phyloP scores from a whole-genome alignment of 345 rosid genomes.

The Viola odorata region DNA sequence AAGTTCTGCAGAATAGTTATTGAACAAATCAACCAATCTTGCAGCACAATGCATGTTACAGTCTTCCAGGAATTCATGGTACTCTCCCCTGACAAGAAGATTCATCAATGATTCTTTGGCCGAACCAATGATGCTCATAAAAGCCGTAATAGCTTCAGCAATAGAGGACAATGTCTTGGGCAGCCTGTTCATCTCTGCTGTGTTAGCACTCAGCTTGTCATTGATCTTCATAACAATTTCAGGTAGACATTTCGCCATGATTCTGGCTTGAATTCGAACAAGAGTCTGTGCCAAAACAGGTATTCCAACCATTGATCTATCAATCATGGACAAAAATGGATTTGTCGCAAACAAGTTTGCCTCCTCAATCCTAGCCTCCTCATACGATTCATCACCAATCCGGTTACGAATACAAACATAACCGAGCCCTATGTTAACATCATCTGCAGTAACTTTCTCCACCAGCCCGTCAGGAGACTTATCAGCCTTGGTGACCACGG shows the following conservation, averaged over 20 bases:
- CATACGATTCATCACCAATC: slow-evolving; percentile 35
- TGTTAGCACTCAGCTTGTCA: slow-evolving; percentile 20
- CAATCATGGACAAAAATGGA: slow-evolving; percentile 23
- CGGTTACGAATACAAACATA: slow-evolving; percentile 45
- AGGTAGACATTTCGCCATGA: slow-evolving; percentile 24
- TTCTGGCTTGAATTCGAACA: slow-evolving; percentile 32
- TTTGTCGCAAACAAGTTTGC: slow-evolving; percentile 19
- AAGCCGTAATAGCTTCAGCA: slow-evolving; percentile 32
- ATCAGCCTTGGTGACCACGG: slow-evolving; percentile 48
- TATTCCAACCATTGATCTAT: slow-evolving; percentile 34
- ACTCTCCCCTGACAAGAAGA: slow-evolving; percentile 38
- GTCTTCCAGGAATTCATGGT: slow-evolving; percentile 36
- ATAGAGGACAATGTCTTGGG: slow-evolving; percentile 22
- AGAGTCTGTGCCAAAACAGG: slow-evolving; percentile 34
- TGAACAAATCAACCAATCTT: slow-evolving; percentile 26
- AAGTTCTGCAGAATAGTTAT: slow-evolving; percentile 8
- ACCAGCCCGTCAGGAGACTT: slow-evolving; percentile 44
- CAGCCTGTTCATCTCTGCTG: slow-evolving; percentile 20
- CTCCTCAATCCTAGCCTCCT: slow-evolving; percentile 30
- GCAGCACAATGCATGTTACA: slow-evolving; percentile 25
- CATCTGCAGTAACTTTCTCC: slow-evolving; percentile 43
- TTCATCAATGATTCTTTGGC: slow-evolving; percentile 41
- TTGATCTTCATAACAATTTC: slow-evolving; percentile 25
- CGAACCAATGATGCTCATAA: slow-evolving; percentile 36
- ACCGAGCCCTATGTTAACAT: slow-evolving; percentile 46